Base-by-base conservation (phyloP, 2,329 filamentous ascomycete genomes). In the Stagonosporopsis tanaceti region DNA sequence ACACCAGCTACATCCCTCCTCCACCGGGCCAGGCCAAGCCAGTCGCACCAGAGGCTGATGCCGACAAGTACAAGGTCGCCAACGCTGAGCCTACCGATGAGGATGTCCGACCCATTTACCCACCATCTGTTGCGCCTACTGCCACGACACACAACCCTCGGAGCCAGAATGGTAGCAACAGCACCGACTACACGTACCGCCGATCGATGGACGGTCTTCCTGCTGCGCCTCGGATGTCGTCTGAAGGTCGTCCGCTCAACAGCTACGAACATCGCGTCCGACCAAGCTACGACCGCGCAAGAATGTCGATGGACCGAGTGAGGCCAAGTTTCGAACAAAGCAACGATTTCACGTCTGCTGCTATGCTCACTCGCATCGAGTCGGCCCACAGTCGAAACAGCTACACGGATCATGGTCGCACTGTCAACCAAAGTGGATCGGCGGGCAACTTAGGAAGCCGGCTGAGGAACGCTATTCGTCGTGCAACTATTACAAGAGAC, bases 131-230 rank as follows among this genome's bases (percentile, higher is more conserved):
- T 68, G 90, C 92, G 46, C 83, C 86, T 12, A 94, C 92, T 15
- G 85, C 87, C 42, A 77, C 73, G 20, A 78, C 76, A 12, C 89
- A 95, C 73, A 94, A 93, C 64, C 89, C 89, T 47, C 84, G 87
- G 66, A 95, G 91, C 69, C 92, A 96, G 73, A 96, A 94, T 67
- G 92, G 93, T 59, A 97, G 93, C 78, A 93, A 97, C 76, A 94
- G 92, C 60, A 97, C 95, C 47, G 93, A 96, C 68, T 96, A 93
- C 76, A 96, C 92, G 22, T 81, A 76, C 46, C 78, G 79, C 45
- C 74, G 66, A 40, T 76, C 73, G 5, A 60, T 72, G 47, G 74
- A 76, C 50, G 71, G 67, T 22, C 56, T 73, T 4, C 70, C 72
- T 35, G 61, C 69, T 1, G 59, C 56, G 5, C 64, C 69, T 56